Evolutionary conservation across 1,284 basidiomycete species (phyloP).

Genomic region (Ustilago sp.): DNA sequence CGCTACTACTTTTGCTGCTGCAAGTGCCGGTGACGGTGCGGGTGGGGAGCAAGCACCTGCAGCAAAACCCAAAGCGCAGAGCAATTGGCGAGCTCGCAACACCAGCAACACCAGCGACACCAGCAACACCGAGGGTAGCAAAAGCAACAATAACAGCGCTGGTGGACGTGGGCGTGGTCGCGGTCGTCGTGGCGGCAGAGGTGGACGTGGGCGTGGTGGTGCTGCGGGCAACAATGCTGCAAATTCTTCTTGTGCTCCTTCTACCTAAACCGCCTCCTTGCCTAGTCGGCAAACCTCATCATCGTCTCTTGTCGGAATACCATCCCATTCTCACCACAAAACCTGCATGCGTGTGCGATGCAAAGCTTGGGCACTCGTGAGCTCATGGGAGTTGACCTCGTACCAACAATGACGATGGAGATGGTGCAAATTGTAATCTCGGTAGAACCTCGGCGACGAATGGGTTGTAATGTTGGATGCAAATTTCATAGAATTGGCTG

Average conservation of each 20-base stretch:
- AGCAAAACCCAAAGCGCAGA: conserved; percentile 1
- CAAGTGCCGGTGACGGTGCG: not conserved
- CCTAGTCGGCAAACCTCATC: not conserved
- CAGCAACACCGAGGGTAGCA: not conserved
- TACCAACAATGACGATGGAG: too few relatives aligned
- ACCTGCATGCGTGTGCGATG: too few relatives aligned
- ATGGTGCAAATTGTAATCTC: not conserved
- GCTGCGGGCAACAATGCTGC: not conserved
- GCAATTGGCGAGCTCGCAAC: conserved; percentile 17
- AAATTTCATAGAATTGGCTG: not conserved
- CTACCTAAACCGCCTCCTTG: not conserved
- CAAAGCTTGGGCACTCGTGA: too few relatives aligned
- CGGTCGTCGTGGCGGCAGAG: conserved; percentile 11
- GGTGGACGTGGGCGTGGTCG: conserved; percentile 6
- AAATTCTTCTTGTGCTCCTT: not conserved
- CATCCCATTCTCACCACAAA: too few relatives aligned
- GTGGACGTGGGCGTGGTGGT: not conserved
- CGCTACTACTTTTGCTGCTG: not conserved
- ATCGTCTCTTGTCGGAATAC: too few relatives aligned
- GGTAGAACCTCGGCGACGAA: conserved; percentile 15
- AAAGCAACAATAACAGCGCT: not conserved
- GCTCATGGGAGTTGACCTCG: too few relatives aligned
- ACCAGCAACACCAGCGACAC: not conserved
- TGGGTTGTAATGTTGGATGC: not conserved
- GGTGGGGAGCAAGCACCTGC: not conserved